Percentiles rank a stretch among this genome's conserved stretches.
Conservation (phyloP, 208 protist species). For the Trichomonas vaginalis region DNA sequence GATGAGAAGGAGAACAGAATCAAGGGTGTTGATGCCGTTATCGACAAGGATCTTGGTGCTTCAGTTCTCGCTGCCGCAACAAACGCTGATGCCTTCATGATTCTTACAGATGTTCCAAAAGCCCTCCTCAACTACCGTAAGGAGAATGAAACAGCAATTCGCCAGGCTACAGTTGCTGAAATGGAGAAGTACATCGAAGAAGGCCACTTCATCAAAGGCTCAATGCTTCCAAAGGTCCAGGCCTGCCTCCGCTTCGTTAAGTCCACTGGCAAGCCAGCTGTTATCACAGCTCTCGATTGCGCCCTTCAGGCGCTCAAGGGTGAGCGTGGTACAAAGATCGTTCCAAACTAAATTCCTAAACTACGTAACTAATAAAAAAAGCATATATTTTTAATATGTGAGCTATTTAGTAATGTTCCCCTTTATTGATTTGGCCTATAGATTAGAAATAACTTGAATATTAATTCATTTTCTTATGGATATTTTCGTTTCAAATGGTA, state of each 20-base stretch:
- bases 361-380: too few species aligned
- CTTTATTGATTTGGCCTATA: too few species aligned
- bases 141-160: neutral
- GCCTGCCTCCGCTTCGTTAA: conserved; percentile 8
- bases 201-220: neutral
- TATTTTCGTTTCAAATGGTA: too few species aligned
- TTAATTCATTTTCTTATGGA: too few species aligned
- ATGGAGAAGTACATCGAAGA: conserved; percentile 1
- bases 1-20: neutral
- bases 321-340: conserved; percentile 8
- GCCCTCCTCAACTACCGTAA: neutral
- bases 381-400: too few species aligned
- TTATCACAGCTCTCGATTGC: neutral
- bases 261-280: neutral
- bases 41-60: conserved; percentile 17
- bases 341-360: neutral
- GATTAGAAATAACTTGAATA: too few species aligned
- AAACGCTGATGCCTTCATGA: conserved; percentile 9
- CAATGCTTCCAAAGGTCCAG: conserved; percentile 14
- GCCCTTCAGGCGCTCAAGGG: neutral
- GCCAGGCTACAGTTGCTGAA: neutral
- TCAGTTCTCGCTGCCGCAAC: neutral
- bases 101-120: conserved; percentile 2
- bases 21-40: conserved; percentile 15
- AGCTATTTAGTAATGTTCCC: too few species aligned